Evolutionary conservation across 129 eudicot species (phyloP), one percentile per base, ranked within the genome.

Genomic region (Tanacetum coccineum): DNA sequence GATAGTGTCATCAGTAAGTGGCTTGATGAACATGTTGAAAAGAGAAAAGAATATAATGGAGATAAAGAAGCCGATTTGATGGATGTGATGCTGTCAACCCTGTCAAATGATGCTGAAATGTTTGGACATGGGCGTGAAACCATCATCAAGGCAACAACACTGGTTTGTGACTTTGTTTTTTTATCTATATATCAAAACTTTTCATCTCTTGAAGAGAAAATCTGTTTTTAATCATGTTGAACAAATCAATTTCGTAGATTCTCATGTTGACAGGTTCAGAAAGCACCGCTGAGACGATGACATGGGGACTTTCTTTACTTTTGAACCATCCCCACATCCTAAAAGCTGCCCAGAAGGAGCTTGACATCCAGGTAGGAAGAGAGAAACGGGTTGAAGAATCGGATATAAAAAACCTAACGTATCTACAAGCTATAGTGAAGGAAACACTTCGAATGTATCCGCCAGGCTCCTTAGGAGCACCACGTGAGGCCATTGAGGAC

Each of bases 361-460:
- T 84, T 13, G 84, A 78, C 28, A 13, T 6, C 39, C 40, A 67
- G 0, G 73, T 84, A 18, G 90, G 90, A 26, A 70, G 26, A 42
- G 4, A 63, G 32, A 81, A 68, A 59, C 75, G 66, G 75, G 80
- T 73, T 6, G 76, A 79, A 62, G 87, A 81, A 67, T 60, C 87
- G 15, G 87, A 85, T 60, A 70, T 77, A 9, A 58, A 50, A 42
- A 74, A 76, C 45, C 75, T 81, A 18, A 7, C 15, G 0, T 79
- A 81, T 75, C 65, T 85, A 20, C 81, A 76, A 44, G 81, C 87
- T 32, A 53, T 82, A 44, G 68, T 85, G 8, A 79, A 85, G 44
- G 90, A 85, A 73, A 81, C 87, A 4, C 68, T 85, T 15, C 70
- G 87, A 12, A 56, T 85, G 64, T 85, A 85, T 84, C 91, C 91